These are phyloP conservation scores for Penicillium coprophilum DNA, from an alignment of 495 filamentous ascomycete genomes.

Conservation along the genomic window DNA sequence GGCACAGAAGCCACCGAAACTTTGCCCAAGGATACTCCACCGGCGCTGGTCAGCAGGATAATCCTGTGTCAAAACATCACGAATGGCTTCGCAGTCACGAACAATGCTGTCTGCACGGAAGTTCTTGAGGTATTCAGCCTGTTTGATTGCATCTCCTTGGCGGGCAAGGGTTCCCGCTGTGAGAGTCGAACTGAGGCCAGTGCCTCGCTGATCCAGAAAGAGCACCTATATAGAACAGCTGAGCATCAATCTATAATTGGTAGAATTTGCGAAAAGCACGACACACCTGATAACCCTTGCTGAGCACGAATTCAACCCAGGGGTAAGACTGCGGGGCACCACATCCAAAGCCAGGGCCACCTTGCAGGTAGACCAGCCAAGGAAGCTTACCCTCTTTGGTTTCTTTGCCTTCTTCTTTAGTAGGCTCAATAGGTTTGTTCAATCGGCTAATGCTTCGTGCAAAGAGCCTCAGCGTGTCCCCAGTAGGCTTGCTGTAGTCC, in stretches of 20 bases:
- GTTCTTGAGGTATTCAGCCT: constrained; percentile 78
- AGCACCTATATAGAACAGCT: constrained; percentile 60
- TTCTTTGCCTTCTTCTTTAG: constrained; percentile 51
- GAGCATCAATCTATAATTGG: background rate
- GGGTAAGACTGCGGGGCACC: constrained; percentile 67
- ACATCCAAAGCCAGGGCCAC: constrained; percentile 78
- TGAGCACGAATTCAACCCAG: constrained; percentile 66
- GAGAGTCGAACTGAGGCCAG: constrained; percentile 78
- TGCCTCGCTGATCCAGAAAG: constrained; percentile 85
- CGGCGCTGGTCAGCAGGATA: constrained; percentile 69
- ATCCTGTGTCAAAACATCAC: constrained; percentile 66
- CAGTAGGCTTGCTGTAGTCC: constrained; percentile 64
- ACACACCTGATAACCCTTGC: constrained; percentile 70
- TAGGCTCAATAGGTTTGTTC: constrained; percentile 58
- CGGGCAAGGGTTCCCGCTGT: constrained; percentile 65
- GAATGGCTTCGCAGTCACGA: constrained; percentile 82
- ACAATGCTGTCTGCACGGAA: constrained; percentile 92
- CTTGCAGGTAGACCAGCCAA: constrained; percentile 67
- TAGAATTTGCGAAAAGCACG: background rate
- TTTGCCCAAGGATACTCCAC: constrained; percentile 87
- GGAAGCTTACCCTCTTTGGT: constrained; percentile 54
- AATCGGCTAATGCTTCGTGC: constrained; percentile 67
- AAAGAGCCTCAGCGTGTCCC: constrained; percentile 68
- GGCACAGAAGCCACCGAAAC: constrained; percentile 85
- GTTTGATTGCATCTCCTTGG: constrained; percentile 60